Conservation (phyloP, 202 grass and related monocot species). For the Eragrostis tef region DNA sequence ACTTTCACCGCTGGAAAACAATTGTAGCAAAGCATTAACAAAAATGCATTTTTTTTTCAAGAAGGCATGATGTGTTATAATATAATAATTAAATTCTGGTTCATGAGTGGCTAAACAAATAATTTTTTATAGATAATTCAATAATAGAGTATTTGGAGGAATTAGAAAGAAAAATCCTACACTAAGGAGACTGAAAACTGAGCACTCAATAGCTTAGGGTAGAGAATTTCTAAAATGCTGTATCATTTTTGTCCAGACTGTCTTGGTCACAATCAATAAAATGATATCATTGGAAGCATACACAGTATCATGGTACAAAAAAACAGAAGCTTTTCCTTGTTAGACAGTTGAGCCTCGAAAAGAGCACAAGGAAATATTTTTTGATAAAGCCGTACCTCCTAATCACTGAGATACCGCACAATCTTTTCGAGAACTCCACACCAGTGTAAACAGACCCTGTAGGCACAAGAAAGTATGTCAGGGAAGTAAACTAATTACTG, state of each 20-base stretch:
- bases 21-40: slow-evolving; percentile 23
- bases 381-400: slow-evolving; percentile 65
- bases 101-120: slow-evolving; percentile 4
- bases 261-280: slow-evolving; percentile 24
- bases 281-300: background rate
- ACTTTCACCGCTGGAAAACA: slow-evolving; percentile 80
- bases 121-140: slow-evolving; percentile 20
- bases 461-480: slow-evolving; percentile 4
- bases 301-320: background rate
- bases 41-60: slow-evolving; percentile 9
- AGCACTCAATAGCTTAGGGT: slow-evolving; percentile 16
- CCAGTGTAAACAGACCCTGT: slow-evolving; percentile 92
- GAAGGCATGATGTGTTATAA: background rate
- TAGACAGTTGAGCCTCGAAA: background rate
- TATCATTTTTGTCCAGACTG: background rate
- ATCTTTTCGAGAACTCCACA: slow-evolving; percentile 97
- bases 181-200: background rate
- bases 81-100: slow-evolving; percentile 19
- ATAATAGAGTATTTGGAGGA: background rate
- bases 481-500: background rate
- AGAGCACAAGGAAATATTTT: background rate
- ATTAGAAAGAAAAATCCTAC: background rate
- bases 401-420: slow-evolving; percentile 95
- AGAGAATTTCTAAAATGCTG: slow-evolving; percentile 30
- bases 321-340: background rate